phyloP scores from a whole-genome alignment of 345 rosid species.

The Erodium maritimum region DNA sequence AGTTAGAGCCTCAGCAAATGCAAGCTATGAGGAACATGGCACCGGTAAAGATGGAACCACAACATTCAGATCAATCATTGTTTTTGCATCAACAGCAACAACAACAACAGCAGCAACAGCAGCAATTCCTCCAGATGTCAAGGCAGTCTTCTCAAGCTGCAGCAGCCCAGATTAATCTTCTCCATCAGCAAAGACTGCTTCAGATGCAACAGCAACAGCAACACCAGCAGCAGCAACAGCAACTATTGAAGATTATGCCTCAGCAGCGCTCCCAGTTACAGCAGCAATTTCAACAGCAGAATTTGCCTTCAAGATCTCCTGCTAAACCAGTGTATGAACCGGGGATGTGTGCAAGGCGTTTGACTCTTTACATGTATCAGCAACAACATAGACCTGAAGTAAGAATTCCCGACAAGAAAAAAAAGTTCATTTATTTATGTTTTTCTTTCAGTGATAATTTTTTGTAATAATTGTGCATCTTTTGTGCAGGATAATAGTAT shows the following conservation, averaged over 20 bases:
- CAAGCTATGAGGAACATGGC: slow-evolving; percentile 51
- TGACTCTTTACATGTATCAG: slow-evolving; percentile 79
- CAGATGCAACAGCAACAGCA: slow-evolving; percentile 72
- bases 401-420: slow-evolving; percentile 16
- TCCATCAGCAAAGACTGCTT: slow-evolving; percentile 66
- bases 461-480: neutral
- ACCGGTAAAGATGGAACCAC: slow-evolving; percentile 70
- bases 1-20: slow-evolving; percentile 64
- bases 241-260: slow-evolving; percentile 73
- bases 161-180: slow-evolving; percentile 51
- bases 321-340: slow-evolving; percentile 72
- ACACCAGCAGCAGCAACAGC: slow-evolving; percentile 70
- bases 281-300: slow-evolving; percentile 79
- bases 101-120: slow-evolving; percentile 52
- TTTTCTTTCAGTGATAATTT: slow-evolving; percentile 5
- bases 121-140: slow-evolving; percentile 67
- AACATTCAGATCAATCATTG: slow-evolving; percentile 62
- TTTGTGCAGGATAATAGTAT: slow-evolving; percentile 78
- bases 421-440: slow-evolving; percentile 7
- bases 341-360: slow-evolving; percentile 90
- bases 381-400: slow-evolving; percentile 97
- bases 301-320: slow-evolving; percentile 57
- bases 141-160: slow-evolving; percentile 78
- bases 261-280: slow-evolving; percentile 68
- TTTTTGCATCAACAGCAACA: slow-evolving; percentile 79